Evolutionary conservation across 2,329 filamentous ascomycete genomes (phyloP).

Genomic region (Penicillium aurantiogriseum): DNA sequence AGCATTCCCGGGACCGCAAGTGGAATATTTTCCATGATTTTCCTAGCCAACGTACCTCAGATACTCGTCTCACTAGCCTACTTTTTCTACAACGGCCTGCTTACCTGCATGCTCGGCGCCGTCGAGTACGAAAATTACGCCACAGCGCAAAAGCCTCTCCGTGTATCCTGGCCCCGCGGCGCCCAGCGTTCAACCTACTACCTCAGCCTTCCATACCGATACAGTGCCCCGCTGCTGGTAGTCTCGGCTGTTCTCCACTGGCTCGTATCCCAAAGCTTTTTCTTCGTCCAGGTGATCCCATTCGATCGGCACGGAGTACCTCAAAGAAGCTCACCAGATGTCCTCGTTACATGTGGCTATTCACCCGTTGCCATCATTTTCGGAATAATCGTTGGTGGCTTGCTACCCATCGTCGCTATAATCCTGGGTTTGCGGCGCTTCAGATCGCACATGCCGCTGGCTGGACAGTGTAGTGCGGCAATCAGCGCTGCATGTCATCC

Average conservation of each 20-base stretch:
- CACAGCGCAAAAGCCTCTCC: conserved; percentile 36
- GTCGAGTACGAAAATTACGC: conserved; percentile 49
- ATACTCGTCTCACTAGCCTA: conserved; percentile 34
- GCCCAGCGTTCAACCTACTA: conserved; percentile 47
- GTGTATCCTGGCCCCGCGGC: conserved; percentile 44
- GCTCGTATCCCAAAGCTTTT: conserved; percentile 48
- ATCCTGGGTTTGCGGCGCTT: not conserved
- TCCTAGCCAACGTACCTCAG: conserved; percentile 31
- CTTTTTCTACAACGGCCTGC: conserved; percentile 33
- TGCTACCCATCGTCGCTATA: not conserved
- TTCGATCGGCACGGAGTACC: not conserved
- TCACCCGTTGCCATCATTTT: not conserved
- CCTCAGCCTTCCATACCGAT: conserved; percentile 46
- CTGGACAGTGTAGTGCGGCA: not conserved
- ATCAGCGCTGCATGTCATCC: conserved; percentile 1
- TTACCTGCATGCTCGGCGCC: conserved; percentile 48
- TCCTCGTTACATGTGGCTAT: not conserved
- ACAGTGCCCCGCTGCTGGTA: conserved; percentile 40
- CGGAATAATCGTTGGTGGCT: not conserved
- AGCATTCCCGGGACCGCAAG: not conserved
- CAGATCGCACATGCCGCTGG: not conserved
- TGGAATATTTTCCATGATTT: not conserved
- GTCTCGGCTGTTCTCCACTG: conserved; percentile 43
- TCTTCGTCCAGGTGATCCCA: conserved; percentile 20
- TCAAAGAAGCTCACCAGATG: not conserved